Conservation (phyloP, 345 rosid genomes). For the Combretum micranthum region DNA sequence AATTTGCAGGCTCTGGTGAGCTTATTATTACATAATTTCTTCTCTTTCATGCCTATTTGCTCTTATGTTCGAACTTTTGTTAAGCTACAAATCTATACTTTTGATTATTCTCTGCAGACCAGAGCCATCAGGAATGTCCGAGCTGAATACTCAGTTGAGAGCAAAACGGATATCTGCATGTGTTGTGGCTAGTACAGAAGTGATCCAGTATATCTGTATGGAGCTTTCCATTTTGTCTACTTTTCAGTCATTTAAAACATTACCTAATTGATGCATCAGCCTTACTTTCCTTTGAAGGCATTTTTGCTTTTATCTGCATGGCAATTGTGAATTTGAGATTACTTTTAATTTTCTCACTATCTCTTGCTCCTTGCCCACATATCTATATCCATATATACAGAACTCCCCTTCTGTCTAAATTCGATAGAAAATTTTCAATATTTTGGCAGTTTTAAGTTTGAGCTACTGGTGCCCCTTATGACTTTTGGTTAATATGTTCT, state of each 20-base stretch:
- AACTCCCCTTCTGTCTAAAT: no score
- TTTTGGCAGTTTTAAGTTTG: no score
- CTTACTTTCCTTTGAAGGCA: not conserved
- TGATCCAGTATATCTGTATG: conserved; percentile 80
- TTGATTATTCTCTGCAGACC: conserved; percentile 36
- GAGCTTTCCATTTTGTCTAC: conserved; percentile 2
- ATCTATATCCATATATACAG: no score
- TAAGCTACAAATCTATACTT: not conserved
- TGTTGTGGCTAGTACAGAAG: conserved; percentile 76
- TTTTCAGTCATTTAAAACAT: not conserved
- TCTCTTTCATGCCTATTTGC: not conserved
- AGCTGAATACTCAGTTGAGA: conserved; percentile 92
- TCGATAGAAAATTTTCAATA: no score
- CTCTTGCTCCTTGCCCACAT: no score
- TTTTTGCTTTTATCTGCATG: no score
- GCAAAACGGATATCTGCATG: conserved; percentile 93
- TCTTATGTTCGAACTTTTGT: no score
- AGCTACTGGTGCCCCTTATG: no score
- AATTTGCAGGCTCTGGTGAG: conserved; percentile 86
- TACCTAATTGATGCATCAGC: not conserved
- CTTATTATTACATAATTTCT: conserved; percentile 10
- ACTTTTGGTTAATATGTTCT: no score
- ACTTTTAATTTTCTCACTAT: no score
- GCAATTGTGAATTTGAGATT: no score
- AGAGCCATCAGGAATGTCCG: conserved; percentile 90